phyloP scores from a whole-genome alignment of 345 rosid genomes.

The Limnanthes douglasii region DNA sequence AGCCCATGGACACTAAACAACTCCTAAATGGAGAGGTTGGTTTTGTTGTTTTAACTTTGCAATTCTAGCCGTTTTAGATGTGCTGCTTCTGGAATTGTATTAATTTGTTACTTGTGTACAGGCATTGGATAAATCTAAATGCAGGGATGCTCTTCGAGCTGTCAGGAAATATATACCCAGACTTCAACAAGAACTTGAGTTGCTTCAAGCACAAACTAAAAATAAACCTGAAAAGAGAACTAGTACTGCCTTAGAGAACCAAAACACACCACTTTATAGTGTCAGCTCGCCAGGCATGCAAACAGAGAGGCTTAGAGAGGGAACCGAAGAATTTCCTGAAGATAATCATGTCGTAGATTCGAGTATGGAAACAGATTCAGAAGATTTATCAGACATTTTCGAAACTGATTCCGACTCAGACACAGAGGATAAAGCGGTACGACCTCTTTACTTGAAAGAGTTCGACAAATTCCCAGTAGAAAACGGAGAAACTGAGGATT shows the following conservation, averaged over 20 bases:
- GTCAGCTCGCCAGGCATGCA: conserved; percentile 12
- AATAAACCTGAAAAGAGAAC: conserved; percentile 13
- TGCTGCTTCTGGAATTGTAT: no score
- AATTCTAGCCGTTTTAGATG: no score
- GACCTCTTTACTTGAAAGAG: conserved; percentile 46
- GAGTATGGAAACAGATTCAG: conserved; percentile 41
- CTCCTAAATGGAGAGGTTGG: no score
- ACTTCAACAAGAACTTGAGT: conserved; percentile 73
- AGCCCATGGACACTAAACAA: no score
- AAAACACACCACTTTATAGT: not conserved
- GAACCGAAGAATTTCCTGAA: conserved; percentile 24
- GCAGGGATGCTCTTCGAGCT: conserved; percentile 71
- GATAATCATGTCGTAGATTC: conserved; percentile 26
- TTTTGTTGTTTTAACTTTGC: no score
- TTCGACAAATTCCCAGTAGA: conserved; percentile 54
- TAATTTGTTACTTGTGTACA: conserved; percentile 10
- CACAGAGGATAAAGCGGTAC: conserved; percentile 22
- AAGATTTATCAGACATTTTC: conserved; percentile 72
- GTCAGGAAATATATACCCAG: conserved; percentile 64
- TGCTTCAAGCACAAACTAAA: conserved; percentile 42
- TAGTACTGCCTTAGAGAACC: no score
- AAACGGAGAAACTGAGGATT: conserved; percentile 31
- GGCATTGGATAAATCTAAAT: conserved; percentile 86
- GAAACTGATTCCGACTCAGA: conserved; percentile 69
- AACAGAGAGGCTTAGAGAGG: conserved; percentile 35